Percentiles rank a stretch among this genome's conserved stretches.
phyloP scores from a whole-genome alignment of 768 basidiomycete genomes.

The Leccinum obscurum region DNA sequence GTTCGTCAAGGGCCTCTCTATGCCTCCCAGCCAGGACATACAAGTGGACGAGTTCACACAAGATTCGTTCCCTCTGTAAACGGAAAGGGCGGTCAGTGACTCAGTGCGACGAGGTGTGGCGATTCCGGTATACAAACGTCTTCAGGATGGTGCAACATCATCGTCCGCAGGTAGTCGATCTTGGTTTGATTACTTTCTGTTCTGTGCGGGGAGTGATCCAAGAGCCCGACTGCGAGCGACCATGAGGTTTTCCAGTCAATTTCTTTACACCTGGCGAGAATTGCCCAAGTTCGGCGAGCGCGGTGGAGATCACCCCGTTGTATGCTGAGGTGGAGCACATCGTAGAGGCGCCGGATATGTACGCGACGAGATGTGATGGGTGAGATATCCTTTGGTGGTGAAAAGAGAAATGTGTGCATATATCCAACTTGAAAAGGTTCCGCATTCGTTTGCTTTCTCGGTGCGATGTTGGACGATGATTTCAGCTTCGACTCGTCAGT shows the following conservation, averaged over 20 bases:
- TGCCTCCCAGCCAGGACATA: constrained; percentile 59
- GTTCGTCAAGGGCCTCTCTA: constrained; percentile 76
- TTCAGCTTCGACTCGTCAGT: constrained; percentile 70
- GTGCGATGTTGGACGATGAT: constrained; percentile 65
- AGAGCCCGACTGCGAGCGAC: constrained; percentile 61
- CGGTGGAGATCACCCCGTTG: constrained; percentile 63
- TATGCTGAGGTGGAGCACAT: constrained; percentile 69
- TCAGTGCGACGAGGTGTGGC: constrained; percentile 8
- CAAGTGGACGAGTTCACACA: constrained; percentile 73
- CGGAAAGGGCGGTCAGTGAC: constrained; percentile 14
- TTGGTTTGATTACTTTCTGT: constrained; percentile 35
- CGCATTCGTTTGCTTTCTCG: not conserved
- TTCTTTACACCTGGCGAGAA: constrained; percentile 77
- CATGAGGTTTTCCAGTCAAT: constrained; percentile 73
- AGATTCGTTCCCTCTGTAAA: constrained; percentile 65
- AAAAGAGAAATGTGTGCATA: constrained; percentile 59
- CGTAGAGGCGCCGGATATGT: constrained; percentile 73
- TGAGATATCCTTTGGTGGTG: constrained; percentile 49
- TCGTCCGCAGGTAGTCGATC: constrained; percentile 61
- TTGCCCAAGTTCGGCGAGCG: constrained; percentile 71
- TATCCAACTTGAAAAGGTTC: not conserved
- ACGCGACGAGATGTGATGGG: constrained; percentile 60
- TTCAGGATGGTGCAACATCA: constrained; percentile 70
- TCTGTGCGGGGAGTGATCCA: constrained; percentile 38
- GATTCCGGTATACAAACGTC: constrained; percentile 48